Base-by-base conservation (phyloP, 768 basidiomycete genomes). In the Lactarius trivialis region DNA sequence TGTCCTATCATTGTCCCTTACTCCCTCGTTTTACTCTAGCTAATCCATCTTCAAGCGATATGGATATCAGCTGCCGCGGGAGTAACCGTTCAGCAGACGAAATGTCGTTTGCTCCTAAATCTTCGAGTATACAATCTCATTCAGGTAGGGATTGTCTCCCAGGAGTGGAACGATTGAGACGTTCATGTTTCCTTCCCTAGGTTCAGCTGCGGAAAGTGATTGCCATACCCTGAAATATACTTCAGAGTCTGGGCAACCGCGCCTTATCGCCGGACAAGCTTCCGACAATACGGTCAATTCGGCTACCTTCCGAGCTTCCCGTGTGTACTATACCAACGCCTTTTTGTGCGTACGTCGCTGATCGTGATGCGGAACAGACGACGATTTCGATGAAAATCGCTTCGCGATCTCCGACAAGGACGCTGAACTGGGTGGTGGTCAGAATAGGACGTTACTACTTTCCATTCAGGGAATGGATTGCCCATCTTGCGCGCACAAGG, bases 381-480 rank as follows among this genome's bases (percentile, higher is more conserved):
- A 7, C 34, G 45, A 26, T 1, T 21, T 24, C 9, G 14, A 11
- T 30, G 26, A 39, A 24, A 24, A 24, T 54, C 36, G 21, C 9
- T 28, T 17, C 41, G 21, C 45, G 28, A 17, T 11, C 21, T 26
- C 58, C 5, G 39, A 55, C 8, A 48, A 45, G 8, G 49, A 15
- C 26, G 50, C 43, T 28, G 60, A 65, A 45, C 34, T 49, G 15
- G 64, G 60, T 19, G 57, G 39, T n/a, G 51, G 26, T n/a, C 15
- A 37, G 6, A 34, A 43, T 11, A 53, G 24, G 33, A 49, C 51
- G 1, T 50, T 65, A 12, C 8, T 49, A 4, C 41, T 67, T 0
- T 58, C 60, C 21, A 55, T 65, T 28, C 36, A 57, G 34, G 66
- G 66, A 9, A 62, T 65, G 64, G 57, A 67, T n/a, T 65, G 58